Percentiles rank a stretch among this genome's conserved stretches.
Conservation (phyloP, 108 stramenopile genomes). For the Epithemia pelagica region DNA sequence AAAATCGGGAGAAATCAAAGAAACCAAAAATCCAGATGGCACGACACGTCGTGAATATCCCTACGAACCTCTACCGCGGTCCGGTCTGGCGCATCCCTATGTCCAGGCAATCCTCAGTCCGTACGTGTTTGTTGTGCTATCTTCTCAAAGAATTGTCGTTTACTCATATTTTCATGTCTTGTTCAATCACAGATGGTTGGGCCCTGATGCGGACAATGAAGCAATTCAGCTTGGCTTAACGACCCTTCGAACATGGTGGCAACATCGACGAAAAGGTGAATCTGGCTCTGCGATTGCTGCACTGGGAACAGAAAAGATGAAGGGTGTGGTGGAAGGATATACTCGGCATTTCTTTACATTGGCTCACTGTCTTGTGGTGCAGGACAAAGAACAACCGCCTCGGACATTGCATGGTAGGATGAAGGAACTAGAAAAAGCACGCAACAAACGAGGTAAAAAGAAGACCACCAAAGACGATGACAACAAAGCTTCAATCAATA, state of each 20-base stretch:
- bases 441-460: constrained; percentile 60
- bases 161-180: no score
- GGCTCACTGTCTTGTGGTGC: constrained; percentile 74
- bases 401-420: constrained; percentile 68
- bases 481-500: constrained; percentile 10
- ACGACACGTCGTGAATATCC: constrained; percentile 54
- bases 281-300: constrained; percentile 77
- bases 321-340: constrained; percentile 86
- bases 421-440: constrained; percentile 71
- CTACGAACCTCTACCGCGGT: constrained; percentile 83
- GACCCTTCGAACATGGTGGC: constrained; percentile 87
- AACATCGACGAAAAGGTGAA: constrained; percentile 89
- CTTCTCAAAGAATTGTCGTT: no score
- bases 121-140: no score
- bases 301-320: constrained; percentile 84
- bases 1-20: constrained; percentile 23
- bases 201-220: constrained; percentile 84
- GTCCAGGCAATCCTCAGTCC: constrained; percentile 86
- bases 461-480: constrained; percentile 37
- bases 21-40: constrained; percentile 27
- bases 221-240: constrained; percentile 83
- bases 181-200: constrained; percentile 48
- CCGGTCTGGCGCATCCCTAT: constrained; percentile 81
- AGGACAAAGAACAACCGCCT: constrained; percentile 83
- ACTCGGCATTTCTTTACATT: constrained; percentile 87